Base-by-base conservation (phyloP, 2,329 filamentous ascomycete species). In the Xylogone sp. region DNA sequence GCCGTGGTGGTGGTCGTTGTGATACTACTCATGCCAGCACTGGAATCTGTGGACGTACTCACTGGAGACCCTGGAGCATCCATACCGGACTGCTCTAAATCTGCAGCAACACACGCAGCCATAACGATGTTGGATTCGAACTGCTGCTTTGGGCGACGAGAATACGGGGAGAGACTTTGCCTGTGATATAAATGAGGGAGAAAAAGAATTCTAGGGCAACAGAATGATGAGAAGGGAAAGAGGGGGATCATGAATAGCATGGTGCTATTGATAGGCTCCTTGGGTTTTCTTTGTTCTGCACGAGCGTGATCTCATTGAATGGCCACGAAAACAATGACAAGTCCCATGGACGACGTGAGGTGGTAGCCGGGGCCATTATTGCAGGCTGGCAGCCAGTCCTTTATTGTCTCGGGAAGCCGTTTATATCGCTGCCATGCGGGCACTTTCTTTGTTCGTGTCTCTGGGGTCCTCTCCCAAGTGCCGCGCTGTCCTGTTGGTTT, bases 301-400 rank as follows among this genome's bases (percentile, higher is more conserved):
- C 34, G 12, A 39, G 34, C 34, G 8, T 39, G 48, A 42, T 44
- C 48, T 59, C 59, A 65, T 63, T 60, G 56, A 64, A 59, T 51
- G 13, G 51, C 51, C 44, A 56, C 56, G 51, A 59, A 60, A 62
- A 66, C 64, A 66, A 66, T 66, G 60, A 61, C 34, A 39, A 47
- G 43, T 45, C 48, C 60, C 60, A 64, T 62, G 59, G 56, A 64
- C 59, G 52, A 16, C 51, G 51, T 45, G 56, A 57, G 50, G 59
- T 59, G 62, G 65, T 62, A 66, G 65, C 65, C 59, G 60, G 57
- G 49, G 52, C 59, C 57, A 65, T 66, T 62, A 62, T 62, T 60
- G 55, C 52, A 58, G 57, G 52, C 52, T 50, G 53, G 55, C 53
- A 59, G 56, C 55, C 61, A 63, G n/a, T 39, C n/a, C 34, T 16